These are phyloP conservation scores for Telopea speciosissima DNA, from an alignment of 177 flowering plant genomes.

Conservation along the genomic window DNA sequence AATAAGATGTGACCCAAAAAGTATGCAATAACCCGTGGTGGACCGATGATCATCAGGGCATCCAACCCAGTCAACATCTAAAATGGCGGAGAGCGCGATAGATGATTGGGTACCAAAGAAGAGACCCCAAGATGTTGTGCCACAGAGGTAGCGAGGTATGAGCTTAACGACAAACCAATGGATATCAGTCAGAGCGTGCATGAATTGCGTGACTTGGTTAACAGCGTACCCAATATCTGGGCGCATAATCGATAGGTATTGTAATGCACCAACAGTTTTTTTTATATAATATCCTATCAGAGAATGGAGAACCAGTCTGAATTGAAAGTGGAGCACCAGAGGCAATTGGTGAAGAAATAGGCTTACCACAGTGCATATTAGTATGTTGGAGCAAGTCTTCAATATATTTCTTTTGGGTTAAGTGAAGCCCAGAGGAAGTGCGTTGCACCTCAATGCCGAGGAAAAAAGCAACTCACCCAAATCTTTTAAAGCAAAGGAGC, in stretches of 20 bases:
- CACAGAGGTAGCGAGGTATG: background rate
- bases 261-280: background rate
- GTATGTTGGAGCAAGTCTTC: too few species aligned
- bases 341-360: background rate
- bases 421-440: background rate
- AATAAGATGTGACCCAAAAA: background rate
- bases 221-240: background rate
- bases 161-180: background rate
- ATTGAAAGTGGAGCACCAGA: background rate
- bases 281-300: background rate
- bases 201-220: background rate
- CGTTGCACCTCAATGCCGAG: background rate
- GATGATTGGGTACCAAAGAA: background rate
- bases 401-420: background rate
- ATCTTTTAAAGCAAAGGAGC: background rate
- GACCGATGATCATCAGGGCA: background rate
- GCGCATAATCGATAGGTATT: background rate
- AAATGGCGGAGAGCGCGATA: background rate
- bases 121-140: background rate
- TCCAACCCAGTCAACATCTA: too few species aligned
- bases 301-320: background rate
- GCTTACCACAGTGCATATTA: too few species aligned
- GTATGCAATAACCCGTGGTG: background rate
- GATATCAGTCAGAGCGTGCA: background rate
- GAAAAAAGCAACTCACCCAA: background rate